Percentiles rank a stretch among this genome's conserved stretches.
phyloP scores from a whole-genome alignment of 768 basidiomycete species.

The Trametes maxima region DNA sequence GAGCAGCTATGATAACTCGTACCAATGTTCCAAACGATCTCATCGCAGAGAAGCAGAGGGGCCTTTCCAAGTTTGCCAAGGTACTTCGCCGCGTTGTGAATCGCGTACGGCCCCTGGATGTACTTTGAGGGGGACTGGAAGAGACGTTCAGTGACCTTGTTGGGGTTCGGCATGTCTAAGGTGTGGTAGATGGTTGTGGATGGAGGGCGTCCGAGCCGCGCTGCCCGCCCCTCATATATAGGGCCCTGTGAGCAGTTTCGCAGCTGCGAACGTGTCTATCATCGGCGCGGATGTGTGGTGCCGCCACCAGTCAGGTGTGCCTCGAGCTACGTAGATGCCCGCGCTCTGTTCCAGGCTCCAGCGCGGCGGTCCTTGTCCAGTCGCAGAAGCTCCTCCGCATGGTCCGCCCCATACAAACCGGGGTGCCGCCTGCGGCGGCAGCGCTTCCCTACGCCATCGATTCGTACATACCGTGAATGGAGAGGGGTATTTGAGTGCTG shows the following conservation, averaged over 20 bases:
- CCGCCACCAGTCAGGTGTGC: not conserved
- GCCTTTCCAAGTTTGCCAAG: conserved; percentile 29
- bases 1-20: not conserved
- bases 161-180: conserved; percentile 25
- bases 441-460: no score
- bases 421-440: no score
- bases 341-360: not conserved
- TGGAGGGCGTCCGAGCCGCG: not conserved
- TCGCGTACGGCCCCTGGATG: conserved; percentile 36
- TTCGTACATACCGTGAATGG: no score
- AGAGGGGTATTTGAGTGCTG: not conserved
- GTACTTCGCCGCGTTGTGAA: conserved; percentile 35
- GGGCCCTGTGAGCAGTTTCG: no score
- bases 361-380: not conserved
- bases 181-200: conserved; percentile 1
- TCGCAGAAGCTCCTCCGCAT: no score
- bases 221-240: not conserved
- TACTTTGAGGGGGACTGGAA: conserved; percentile 39
- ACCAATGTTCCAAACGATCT: conserved; percentile 35
- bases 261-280: not conserved
- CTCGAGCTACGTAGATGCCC: not conserved
- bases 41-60: conserved; percentile 31
- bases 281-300: not conserved
- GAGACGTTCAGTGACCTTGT: conserved; percentile 32
- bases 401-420: no score